Evolutionary conservation across 495 filamentous ascomycete species (phyloP).

Genomic region (Xylaria curta): DNA sequence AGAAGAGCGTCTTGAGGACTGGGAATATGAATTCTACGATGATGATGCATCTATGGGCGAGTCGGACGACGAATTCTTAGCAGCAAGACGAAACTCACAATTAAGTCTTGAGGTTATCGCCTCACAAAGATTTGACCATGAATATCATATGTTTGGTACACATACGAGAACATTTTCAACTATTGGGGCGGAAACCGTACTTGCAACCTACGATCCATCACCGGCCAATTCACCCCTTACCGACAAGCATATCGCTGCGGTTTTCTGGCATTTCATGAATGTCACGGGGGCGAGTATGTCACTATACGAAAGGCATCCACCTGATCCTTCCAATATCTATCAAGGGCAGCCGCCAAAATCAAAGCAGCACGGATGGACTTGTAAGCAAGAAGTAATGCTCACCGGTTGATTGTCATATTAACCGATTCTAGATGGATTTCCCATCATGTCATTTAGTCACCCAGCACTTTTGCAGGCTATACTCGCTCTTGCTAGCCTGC

Average conservation of each 20-base stretch:
- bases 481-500: conserved; percentile 84
- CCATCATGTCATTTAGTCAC: conserved; percentile 81
- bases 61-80: conserved; percentile 55
- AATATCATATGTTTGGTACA: conserved; percentile 44
- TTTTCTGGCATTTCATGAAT: conserved; percentile 93
- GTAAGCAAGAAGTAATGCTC: conserved; percentile 42
- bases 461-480: conserved; percentile 90
- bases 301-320: conserved; percentile 83
- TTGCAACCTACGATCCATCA: conserved; percentile 78
- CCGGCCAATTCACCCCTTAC: conserved; percentile 79
- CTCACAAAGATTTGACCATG: conserved; percentile 40
- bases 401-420: background rate
- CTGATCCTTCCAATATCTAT: conserved; percentile 77
- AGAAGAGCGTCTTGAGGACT: conserved; percentile 31
- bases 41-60: conserved; percentile 69
- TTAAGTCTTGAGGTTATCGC: conserved; percentile 45
- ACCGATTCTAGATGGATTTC: conserved; percentile 68
- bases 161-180: conserved; percentile 52
- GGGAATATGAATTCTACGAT: conserved; percentile 60
- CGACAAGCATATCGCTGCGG: conserved; percentile 79
- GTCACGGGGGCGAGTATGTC: conserved; percentile 88
- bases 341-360: conserved; percentile 65
- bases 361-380: conserved; percentile 83
- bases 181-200: conserved; percentile 60
- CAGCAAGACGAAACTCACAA: conserved; percentile 36